phyloP scores from a whole-genome alignment of 306 rosid species.

The Trifolium dubium region DNA sequence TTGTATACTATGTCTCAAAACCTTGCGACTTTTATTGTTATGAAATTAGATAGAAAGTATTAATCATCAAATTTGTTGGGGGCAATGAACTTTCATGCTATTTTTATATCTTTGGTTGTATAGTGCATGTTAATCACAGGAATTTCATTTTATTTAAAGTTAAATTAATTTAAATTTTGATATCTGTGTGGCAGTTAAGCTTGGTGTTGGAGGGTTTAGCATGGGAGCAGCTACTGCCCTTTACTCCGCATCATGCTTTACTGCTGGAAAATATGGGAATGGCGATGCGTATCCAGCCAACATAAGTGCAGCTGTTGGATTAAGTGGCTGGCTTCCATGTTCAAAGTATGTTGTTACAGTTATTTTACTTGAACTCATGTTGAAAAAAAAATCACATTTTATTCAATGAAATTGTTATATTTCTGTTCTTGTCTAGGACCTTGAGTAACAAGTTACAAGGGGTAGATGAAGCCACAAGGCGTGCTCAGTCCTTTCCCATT shows the following conservation, averaged over 20 bases:
- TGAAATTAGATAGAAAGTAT: background rate
- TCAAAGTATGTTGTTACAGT: constrained; percentile 61
- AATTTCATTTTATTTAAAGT: background rate
- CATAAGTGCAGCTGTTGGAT: constrained; percentile 82
- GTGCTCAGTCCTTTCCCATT: constrained; percentile 78
- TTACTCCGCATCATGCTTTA: constrained; percentile 79
- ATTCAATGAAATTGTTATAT: constrained; percentile 27
- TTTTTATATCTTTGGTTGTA: constrained; percentile 25
- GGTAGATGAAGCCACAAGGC: constrained; percentile 61
- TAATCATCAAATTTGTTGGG: constrained; percentile 20
- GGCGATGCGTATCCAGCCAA: constrained; percentile 74
- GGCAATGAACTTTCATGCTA: constrained; percentile 23
- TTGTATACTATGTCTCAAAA: background rate
- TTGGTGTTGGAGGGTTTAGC: constrained; percentile 97
- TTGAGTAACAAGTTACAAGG: constrained; percentile 70
- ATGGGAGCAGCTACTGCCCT: constrained; percentile 99
- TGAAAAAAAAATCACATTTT: constrained; percentile 21
- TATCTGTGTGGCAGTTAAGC: constrained; percentile 68
- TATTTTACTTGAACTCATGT: constrained; percentile 33
- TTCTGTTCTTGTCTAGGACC: constrained; percentile 58
- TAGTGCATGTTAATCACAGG: constrained; percentile 3
- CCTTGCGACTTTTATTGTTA: background rate
- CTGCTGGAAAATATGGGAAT: constrained; percentile 71
- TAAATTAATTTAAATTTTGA: constrained; percentile 27
- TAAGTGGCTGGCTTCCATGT: constrained; percentile 99